phyloP scores from a whole-genome alignment of 805 yeast species.

The Candida coquimbonensis region DNA sequence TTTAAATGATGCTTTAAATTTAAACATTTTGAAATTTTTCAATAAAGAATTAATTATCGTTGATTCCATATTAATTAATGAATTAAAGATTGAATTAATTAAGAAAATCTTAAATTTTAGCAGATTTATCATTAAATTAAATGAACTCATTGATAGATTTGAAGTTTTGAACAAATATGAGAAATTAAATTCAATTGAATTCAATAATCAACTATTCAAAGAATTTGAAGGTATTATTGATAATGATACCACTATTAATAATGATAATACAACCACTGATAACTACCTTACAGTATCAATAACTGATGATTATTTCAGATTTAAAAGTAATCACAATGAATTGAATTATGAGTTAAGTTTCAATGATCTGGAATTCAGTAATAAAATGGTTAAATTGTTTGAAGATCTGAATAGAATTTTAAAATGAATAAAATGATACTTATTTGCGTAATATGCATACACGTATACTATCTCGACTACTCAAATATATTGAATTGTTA shows the following conservation, averaged over 20 bases:
- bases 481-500: no score
- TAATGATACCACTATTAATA: no score
- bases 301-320: slow-evolving; percentile 5
- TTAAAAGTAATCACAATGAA: slow-evolving; percentile 2
- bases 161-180: slow-evolving; percentile 3
- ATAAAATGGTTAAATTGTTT: background rate
- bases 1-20: background rate
- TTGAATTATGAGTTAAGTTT: background rate
- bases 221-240: slow-evolving; percentile 3
- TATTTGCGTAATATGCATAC: no score
- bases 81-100: background rate
- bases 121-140: background rate
- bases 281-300: slow-evolving; percentile 4
- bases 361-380: background rate
- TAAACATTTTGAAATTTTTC: slow-evolving; percentile 5
- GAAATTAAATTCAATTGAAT: slow-evolving; percentile 4
- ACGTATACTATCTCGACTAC: no score
- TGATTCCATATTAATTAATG: background rate
- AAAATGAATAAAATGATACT: no score
- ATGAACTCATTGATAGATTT: background rate
- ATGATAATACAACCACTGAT: background rate
- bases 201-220: slow-evolving; percentile 4
- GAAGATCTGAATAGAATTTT: no score
- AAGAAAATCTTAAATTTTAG: slow-evolving; percentile 2
- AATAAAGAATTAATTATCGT: background rate